Percentiles rank a stretch among this genome's conserved stretches.
These are phyloP conservation scores for Penicillium griseofulvum DNA, from an alignment of 2,329 filamentous ascomycete genomes.

Conservation along the genomic window DNA sequence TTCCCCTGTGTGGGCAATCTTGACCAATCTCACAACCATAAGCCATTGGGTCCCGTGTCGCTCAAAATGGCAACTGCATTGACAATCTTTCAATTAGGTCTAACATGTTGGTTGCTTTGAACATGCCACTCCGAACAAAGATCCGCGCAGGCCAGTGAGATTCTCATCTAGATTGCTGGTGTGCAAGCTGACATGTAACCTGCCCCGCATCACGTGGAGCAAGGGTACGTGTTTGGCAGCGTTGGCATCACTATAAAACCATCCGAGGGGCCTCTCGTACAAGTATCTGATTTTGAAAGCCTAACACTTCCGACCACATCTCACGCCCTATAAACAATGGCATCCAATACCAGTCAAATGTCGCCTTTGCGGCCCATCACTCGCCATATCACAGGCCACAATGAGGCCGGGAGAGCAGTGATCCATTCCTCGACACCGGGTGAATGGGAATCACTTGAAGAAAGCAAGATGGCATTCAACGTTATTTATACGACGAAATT, in stretches of 20 bases:
- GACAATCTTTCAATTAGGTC: not conserved
- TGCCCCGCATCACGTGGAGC: not conserved
- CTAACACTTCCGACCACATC: not conserved
- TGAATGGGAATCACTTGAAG: conserved; percentile 29
- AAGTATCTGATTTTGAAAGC: not conserved
- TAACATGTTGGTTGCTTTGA: not conserved
- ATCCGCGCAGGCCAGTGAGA: not conserved
- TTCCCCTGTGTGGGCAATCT: not conserved
- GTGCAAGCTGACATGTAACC: not conserved
- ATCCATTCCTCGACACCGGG: conserved; percentile 33
- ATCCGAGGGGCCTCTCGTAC: not conserved
- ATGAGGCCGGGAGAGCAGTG: conserved; percentile 36
- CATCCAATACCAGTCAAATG: conserved; percentile 22
- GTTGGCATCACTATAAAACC: not conserved
- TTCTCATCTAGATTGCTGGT: not conserved
- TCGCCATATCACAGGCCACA: conserved; percentile 41
- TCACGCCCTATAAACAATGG: conserved; percentile 9
- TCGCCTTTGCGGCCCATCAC: conserved; percentile 29
- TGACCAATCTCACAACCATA: not conserved
- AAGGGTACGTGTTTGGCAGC: too few relatives aligned
- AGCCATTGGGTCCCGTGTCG: not conserved
- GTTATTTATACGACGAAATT: conserved; percentile 42
- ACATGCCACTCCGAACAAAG: not conserved
- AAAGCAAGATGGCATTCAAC: conserved; percentile 38
- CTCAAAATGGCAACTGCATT: not conserved